Evolutionary conservation across 2,329 filamentous ascomycete species (phyloP), one percentile per base, ranked within the genome.

Genomic region (Didymella keratinophila): DNA sequence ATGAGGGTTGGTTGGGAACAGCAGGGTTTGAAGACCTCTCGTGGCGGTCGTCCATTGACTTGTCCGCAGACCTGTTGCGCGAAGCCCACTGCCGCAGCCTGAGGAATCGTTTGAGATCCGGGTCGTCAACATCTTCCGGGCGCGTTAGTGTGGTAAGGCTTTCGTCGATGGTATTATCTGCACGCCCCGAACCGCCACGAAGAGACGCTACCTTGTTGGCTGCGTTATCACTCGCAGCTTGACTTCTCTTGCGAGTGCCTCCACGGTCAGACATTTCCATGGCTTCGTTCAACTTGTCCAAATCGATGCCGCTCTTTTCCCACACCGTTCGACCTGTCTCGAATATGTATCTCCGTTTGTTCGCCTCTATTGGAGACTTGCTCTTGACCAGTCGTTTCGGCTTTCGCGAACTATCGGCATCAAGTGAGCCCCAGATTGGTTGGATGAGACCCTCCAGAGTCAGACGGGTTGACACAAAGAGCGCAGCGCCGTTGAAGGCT

Each of bases 401-500:
- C 16, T 1, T 16, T 14, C 12, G 39, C 5, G 10, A 11, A 25
- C 12, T 25, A 4, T n/a, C 16, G 7, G 32, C 14, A 36, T 36
- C 7, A 36, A n/a, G 32, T 3, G 2, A 5, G 7, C 3, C 12
- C 10, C 39, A 42, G 11, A 42, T 25, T 12, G 20, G 20, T 25
- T 25, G 39, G 2, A 12, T 42, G 39, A 42, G 11, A 2, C 4
- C 39, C 11, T 42, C 11, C 10, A 42, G 39, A 12, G 9, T 23
- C 20, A 20, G 20, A 16, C 14, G 27, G 12, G 36, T 43, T 39
- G 43, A 10, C 20, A 61, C 64, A 25, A 63, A 59, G n/a, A 67
- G 45, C 16, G 42, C 21, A 21, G 66, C 62, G 8, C 64, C 65
- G 16, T 61, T 42, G 56, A 69, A 73, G 7, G 53, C 52, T 47